Evolutionary conservation across 805 yeast species (phyloP), one percentile per base, ranked within the genome.

Genomic region (Saccharomyces cerevisiae): DNA sequence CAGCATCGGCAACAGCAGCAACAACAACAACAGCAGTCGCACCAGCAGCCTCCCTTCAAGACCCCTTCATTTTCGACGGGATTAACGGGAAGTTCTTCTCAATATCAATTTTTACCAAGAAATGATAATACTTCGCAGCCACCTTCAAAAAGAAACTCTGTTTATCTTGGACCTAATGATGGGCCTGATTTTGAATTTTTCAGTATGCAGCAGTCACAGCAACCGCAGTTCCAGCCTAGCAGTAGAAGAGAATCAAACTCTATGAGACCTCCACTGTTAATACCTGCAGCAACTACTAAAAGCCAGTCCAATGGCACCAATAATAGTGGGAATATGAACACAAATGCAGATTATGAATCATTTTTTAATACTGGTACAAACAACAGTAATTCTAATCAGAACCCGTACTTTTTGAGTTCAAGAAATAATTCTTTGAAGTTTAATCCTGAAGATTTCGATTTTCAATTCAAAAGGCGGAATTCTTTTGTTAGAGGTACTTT

Each of bases 341-440:
- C 13, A 24, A 22, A 28, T 41, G 9, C 49, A 4, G 27, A 46
- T 24, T 46, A 27, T 9, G 43, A 36, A 17, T 36, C 43, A 17
- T 36, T 36, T 36, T 36, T 36, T 10, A 50, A 17, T 36, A 36
- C 21, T 41, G 48, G 47, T 28, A 41, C 48, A 30, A 54, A 51
- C 28, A 47, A 27, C 41, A 48, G 47, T 50, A 48, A 47, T 31
- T 31, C 43, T 41, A 57, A 51, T 21, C 47, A 54, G 22, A 51
- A 54, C 28, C 53, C 57, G 13, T 51, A 55, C 29, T 52, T 58
- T 5, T 48, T 49, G 3, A 52, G 53, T 31, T 62, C 70, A 17
- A 64, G 71, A 49, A 64, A 67, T 31, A 63, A 67, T 47, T 67
- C 72, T 3, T 52, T 67, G n/a, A 65, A 64, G 52, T 63, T 66